These are phyloP conservation scores for Yamadazyma dushanensis DNA, from an alignment of 1,139 yeast species.

Conservation along the genomic window DNA sequence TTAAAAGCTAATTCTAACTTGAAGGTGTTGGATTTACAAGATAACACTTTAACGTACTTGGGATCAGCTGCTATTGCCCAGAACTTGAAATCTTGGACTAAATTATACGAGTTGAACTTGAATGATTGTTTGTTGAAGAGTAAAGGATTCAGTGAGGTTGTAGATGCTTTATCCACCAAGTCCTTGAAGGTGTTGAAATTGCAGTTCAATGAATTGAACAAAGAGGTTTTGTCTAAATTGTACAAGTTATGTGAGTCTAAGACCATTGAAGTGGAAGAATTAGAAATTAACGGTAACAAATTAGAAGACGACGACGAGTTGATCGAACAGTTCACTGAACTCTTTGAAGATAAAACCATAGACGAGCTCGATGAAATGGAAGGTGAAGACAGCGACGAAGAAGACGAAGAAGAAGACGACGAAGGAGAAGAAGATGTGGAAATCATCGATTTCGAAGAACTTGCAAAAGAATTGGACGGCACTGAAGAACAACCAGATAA, in stretches of 20 bases:
- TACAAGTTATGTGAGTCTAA: slow-evolving; percentile 51
- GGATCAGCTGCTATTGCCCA: slow-evolving; percentile 58
- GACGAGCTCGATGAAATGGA: slow-evolving; percentile 95
- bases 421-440: slow-evolving; percentile 54
- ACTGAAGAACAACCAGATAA: slow-evolving; percentile 32
- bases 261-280: slow-evolving; percentile 58
- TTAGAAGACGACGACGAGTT: slow-evolving; percentile 52
- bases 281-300: slow-evolving; percentile 92
- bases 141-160: slow-evolving; percentile 61
- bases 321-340: slow-evolving; percentile 35
- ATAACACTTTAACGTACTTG: slow-evolving; percentile 83
- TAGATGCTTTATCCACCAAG: slow-evolving; percentile 40
- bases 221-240: slow-evolving; percentile 58
- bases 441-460: slow-evolving; percentile 53
- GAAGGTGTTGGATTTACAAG: slow-evolving; percentile 82
- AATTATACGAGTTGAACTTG: slow-evolving; percentile 73
- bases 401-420: slow-evolving; percentile 68
- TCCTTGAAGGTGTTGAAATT: slow-evolving; percentile 62
- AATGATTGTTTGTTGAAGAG: slow-evolving; percentile 87
- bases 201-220: slow-evolving; percentile 88
- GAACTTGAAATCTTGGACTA: slow-evolving; percentile 41
- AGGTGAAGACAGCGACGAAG: slow-evolving; percentile 84
- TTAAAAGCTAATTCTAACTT: slow-evolving; percentile 60
- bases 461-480: slow-evolving; percentile 59
- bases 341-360: slow-evolving; percentile 74